Conservation (phyloP, 805 yeast species). For the Yamadazyma olivae region DNA sequence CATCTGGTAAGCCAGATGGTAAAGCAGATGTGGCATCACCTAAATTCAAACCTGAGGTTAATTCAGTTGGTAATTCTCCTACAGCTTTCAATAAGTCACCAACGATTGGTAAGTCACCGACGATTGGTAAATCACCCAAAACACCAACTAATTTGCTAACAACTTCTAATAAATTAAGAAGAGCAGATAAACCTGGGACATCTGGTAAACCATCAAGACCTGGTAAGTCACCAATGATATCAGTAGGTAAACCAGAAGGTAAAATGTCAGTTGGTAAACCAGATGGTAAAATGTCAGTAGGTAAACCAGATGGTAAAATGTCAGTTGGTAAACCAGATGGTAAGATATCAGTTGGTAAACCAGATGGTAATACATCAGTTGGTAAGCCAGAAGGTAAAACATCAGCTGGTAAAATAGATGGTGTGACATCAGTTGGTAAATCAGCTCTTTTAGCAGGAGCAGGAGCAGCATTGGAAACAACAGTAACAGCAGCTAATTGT, state of each 20-base stretch:
- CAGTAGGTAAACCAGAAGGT: constrained; percentile 3
- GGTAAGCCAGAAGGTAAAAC: constrained; percentile 4
- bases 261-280: constrained; percentile 10
- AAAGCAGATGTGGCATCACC: constrained; percentile 3
- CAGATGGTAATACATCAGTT: constrained; percentile 3
- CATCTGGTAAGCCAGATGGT: constrained; percentile 7
- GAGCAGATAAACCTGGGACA: constrained; percentile 1
- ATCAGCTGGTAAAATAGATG: constrained; percentile 4
- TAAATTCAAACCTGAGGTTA: constrained; percentile 10
- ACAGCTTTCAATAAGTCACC: constrained; percentile 10
- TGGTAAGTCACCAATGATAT: constrained; percentile 1
- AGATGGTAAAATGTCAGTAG: constrained; percentile 8
- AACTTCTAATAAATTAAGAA: constrained; percentile 7
- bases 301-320: constrained; percentile 6
- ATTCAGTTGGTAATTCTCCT: constrained; percentile 9
- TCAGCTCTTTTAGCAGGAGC: constrained; percentile 6
- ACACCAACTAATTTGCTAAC: constrained; percentile 5
- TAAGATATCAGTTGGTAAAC: constrained; percentile 3
- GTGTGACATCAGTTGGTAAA: constrained; percentile 6
- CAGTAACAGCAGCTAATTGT: constrained; percentile 9
- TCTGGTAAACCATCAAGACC: constrained; percentile 1
- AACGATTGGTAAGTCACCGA: constrained; percentile 11
- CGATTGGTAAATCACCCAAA: constrained; percentile 6
- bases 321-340: constrained; percentile 4
- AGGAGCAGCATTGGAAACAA: constrained; percentile 13